Evolutionary conservation across 2,329 filamentous ascomycete species (phyloP).

Genomic region (Epichloe baconii): DNA sequence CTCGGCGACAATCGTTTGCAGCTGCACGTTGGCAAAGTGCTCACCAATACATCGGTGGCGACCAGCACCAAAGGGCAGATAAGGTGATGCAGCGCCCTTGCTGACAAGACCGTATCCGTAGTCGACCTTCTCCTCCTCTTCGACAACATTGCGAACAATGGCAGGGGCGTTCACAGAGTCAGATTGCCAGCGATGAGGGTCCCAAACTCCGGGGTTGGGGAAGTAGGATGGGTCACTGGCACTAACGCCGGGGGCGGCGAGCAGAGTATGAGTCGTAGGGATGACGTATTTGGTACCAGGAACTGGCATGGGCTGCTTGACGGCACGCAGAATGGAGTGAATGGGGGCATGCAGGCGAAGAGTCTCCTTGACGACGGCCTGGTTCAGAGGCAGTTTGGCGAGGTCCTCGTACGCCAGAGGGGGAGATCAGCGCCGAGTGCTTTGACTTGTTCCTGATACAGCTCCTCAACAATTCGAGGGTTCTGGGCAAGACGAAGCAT

Average conservation of each 20-base stretch:
- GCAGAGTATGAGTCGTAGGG: constrained; percentile 65
- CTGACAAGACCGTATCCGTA: constrained; percentile 89
- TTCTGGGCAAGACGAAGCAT: constrained; percentile 66
- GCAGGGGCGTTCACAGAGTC: constrained; percentile 42
- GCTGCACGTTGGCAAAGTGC: constrained; percentile 87
- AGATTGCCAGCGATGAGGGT: constrained; percentile 81
- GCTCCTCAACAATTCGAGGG: constrained; percentile 66
- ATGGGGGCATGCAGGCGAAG: constrained; percentile 85
- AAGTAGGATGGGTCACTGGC: constrained; percentile 63
- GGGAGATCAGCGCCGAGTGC: constrained; percentile 64
- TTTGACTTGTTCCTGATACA: constrained; percentile 69
- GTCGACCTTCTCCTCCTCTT: constrained; percentile 61
- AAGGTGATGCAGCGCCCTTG: constrained; percentile 81
- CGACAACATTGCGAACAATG: constrained; percentile 27
- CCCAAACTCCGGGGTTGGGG: constrained; percentile 70
- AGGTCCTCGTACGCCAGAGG: constrained; percentile 66
- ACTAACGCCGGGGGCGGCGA: constrained; percentile 75
- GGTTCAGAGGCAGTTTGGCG: constrained; percentile 65
- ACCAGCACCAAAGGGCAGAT: constrained; percentile 87
- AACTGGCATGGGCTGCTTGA: constrained; percentile 76
- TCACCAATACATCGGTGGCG: constrained; percentile 92
- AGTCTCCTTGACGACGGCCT: constrained; percentile 81
- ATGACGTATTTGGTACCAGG: constrained; percentile 74
- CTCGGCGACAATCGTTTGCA: constrained; percentile 71
- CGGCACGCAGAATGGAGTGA: constrained; percentile 86